These are phyloP conservation scores for Ceratobasidium sp. DNA, from an alignment of 1,284 basidiomycete species.

Conservation along the genomic window DNA sequence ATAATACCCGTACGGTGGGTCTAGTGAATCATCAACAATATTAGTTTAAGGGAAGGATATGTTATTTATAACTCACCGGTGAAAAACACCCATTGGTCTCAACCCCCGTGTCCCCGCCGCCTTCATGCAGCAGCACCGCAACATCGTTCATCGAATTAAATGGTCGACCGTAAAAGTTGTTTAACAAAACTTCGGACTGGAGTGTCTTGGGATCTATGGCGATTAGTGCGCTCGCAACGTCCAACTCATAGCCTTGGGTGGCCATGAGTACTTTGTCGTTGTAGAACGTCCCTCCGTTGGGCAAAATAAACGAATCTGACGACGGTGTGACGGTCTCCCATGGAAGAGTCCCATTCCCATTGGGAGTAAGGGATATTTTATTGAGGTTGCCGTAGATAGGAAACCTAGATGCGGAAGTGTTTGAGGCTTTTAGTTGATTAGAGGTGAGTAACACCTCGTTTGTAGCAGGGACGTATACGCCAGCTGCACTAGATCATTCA, in stretches of 20 bases:
- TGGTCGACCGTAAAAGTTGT: constrained; percentile 74
- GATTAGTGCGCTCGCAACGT: constrained; percentile 14
- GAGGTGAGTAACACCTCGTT: constrained; percentile 31
- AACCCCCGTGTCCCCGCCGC: constrained; percentile 54
- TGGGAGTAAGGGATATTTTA: constrained; percentile 27
- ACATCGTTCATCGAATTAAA: constrained; percentile 84
- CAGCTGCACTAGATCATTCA: neutral
- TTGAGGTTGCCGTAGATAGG: constrained; percentile 18
- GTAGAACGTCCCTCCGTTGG: constrained; percentile 31
- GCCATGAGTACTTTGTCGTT: constrained; percentile 31
- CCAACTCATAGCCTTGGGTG: constrained; percentile 16
- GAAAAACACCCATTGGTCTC: constrained; percentile 60
- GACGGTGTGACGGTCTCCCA: constrained; percentile 16
- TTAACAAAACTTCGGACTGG: constrained; percentile 56
- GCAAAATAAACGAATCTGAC: constrained; percentile 10
- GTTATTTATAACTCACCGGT: constrained; percentile 60
- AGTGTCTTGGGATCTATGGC: constrained; percentile 19
- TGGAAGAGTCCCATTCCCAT: neutral
- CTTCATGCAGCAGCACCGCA: constrained; percentile 64
- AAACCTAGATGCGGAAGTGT: neutral
- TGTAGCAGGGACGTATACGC: constrained; percentile 14
- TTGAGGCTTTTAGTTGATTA: neutral
- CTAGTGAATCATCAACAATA: constrained; percentile 12
- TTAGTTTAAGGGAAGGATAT: neutral
- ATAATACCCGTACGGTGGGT: constrained; percentile 60